Conservation (phyloP, 1,139 yeast genomes). For the Tardiomyces blankii region DNA sequence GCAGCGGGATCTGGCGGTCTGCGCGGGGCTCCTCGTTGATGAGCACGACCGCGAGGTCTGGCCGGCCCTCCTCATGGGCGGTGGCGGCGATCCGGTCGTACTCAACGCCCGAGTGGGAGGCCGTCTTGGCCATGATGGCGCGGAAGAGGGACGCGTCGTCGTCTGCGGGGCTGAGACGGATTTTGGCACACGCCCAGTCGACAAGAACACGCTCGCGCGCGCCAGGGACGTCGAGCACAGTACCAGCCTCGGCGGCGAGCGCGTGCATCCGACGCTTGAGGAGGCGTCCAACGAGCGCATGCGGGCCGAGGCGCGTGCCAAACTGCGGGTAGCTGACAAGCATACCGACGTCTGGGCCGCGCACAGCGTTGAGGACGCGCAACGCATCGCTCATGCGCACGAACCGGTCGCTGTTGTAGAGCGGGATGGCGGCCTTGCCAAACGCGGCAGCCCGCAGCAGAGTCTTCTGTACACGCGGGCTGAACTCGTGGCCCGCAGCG, state of each 20-base stretch:
- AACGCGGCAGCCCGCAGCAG: slow-evolving; percentile 73
- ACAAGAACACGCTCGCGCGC: slow-evolving; percentile 41
- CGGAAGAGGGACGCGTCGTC: slow-evolving; percentile 50
- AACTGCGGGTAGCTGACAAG: slow-evolving; percentile 53
- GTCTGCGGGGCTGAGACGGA: slow-evolving; percentile 38
- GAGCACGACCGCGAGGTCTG: slow-evolving; percentile 50
- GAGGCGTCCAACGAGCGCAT: slow-evolving; percentile 46
- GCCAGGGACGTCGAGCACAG: slow-evolving; percentile 25
- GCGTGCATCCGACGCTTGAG: slow-evolving; percentile 51
- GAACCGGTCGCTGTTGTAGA: slow-evolving; percentile 50
- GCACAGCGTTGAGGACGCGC: slow-evolving; percentile 58
- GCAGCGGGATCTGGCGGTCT: slow-evolving; percentile 47
- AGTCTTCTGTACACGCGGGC: slow-evolving; percentile 67
- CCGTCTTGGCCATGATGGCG: slow-evolving; percentile 37
- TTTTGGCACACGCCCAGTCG: slow-evolving; percentile 76
- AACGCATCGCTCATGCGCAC: slow-evolving; percentile 48
- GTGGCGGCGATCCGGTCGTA: slow-evolving; percentile 53
- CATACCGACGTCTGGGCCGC: slow-evolving; percentile 55
- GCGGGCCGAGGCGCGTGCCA: slow-evolving; percentile 19
- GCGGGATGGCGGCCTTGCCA: slow-evolving; percentile 60
- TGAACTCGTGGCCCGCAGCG: slow-evolving; percentile 72
- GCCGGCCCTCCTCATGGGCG: slow-evolving; percentile 80
- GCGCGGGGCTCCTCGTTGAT: slow-evolving; percentile 61
- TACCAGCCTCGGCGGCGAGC: slow-evolving; percentile 52
- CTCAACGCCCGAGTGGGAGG: slow-evolving; percentile 33